Percentiles rank a stretch among this genome's conserved stretches.
Conservation (phyloP, 148 eudicot species). For the Rhododendron henanense region DNA sequence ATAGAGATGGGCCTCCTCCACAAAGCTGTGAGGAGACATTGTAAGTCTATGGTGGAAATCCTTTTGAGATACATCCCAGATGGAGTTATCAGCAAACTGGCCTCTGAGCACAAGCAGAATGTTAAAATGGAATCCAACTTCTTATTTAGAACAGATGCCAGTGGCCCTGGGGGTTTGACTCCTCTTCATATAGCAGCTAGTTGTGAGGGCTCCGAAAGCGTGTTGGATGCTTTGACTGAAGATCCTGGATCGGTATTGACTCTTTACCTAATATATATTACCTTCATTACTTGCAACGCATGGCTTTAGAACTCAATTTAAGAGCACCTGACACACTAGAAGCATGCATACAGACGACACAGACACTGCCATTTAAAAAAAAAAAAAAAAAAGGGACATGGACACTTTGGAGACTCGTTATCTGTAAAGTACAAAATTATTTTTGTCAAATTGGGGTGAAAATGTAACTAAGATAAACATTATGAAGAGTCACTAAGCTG, state of each 20-base stretch:
- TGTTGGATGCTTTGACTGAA: constrained; percentile 82
- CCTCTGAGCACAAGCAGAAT: constrained; percentile 18
- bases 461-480: background rate
- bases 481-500: background rate
- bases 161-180: constrained; percentile 80
- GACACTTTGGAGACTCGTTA: background rate
- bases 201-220: constrained; percentile 51
- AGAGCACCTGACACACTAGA: background rate
- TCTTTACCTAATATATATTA: background rate
- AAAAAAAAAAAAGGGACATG: background rate
- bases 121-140: constrained; percentile 15
- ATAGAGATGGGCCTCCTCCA: constrained; percentile 71
- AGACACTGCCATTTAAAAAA: background rate
- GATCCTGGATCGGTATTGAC: constrained; percentile 79
- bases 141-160: constrained; percentile 72
- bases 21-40: constrained; percentile 67
- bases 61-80: constrained; percentile 50
- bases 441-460: background rate
- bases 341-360: background rate
- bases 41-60: constrained; percentile 64
- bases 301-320: background rate
- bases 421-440: background rate
- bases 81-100: constrained; percentile 13
- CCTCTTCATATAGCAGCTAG: constrained; percentile 92
- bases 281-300: background rate